Evolutionary conservation across 2,329 filamentous ascomycete genomes (phyloP).

Genomic region (Fusarium tupiense): DNA sequence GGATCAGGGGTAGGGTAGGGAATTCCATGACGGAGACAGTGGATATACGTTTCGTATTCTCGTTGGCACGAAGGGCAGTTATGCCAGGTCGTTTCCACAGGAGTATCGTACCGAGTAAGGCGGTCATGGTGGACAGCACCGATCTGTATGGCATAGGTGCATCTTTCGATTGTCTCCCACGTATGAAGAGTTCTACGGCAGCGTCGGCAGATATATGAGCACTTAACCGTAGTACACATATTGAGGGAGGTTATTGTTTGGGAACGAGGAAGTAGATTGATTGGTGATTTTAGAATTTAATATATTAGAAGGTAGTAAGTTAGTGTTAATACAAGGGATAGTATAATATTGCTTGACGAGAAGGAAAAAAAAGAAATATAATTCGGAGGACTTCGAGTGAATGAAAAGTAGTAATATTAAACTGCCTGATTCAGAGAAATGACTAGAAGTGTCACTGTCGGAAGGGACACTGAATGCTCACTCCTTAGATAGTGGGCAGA

Average conservation of each 20-base stretch:
- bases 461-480: neutral
- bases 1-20: neutral
- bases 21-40: neutral
- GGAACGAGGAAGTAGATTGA: neutral
- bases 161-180: neutral
- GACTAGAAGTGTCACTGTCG: neutral
- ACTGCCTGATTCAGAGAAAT: neutral
- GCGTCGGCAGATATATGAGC: neutral
- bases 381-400: neutral
- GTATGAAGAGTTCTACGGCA: neutral
- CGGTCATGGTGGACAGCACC: neutral
- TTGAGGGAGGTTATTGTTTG: neutral
- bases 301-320: neutral
- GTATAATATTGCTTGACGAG: neutral
- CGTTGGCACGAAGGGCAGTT: neutral
- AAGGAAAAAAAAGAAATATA: neutral
- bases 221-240: neutral
- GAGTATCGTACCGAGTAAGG: neutral
- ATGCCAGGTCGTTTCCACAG: neutral
- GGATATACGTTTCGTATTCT: neutral
- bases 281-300: neutral
- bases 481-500: neutral
- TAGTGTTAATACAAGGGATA: fast-evolving
- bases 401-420: neutral
- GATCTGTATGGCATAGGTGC: neutral